Conservation (phyloP, 352 stramenopile species). For the Pythium folliculosum region DNA sequence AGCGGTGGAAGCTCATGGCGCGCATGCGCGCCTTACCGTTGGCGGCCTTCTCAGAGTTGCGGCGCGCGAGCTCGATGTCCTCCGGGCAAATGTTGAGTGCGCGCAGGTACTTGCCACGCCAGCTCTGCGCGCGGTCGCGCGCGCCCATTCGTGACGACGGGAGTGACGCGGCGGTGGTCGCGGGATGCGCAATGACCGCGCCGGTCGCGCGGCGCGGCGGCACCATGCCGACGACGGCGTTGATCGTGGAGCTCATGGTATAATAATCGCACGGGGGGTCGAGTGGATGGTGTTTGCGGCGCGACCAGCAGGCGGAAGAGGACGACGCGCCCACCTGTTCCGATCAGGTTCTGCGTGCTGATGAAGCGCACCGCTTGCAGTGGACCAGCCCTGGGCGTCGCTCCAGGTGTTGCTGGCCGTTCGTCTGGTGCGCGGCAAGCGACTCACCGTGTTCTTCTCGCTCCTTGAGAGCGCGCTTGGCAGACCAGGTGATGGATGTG, state of each 20-base stretch:
- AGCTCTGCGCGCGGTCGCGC: constrained; percentile 46
- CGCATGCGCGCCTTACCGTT: constrained; percentile 7
- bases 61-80: constrained; percentile 34
- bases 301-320: not conserved
- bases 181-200: constrained; percentile 8
- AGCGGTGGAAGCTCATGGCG: constrained; percentile 18
- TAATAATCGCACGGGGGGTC: not conserved
- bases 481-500: not conserved
- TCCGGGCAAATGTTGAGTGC: constrained; percentile 73
- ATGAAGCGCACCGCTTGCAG: not conserved
- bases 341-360: not conserved
- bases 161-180: not conserved
- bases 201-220: constrained; percentile 6
- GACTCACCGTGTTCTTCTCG: not conserved
- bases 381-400: not conserved
- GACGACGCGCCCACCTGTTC: not conserved
- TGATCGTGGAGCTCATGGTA: constrained; percentile 4
- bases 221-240: not conserved
- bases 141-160: constrained; percentile 13
- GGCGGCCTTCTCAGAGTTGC: constrained; percentile 13
- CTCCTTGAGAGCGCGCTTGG: too few species aligned
- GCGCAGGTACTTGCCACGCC: constrained; percentile 75
- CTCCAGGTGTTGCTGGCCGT: not conserved
- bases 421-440: not conserved
- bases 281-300: not conserved